Evolutionary conservation across 805 yeast genomes (phyloP).

Genomic region (Wickerhamiella alocasiicola): DNA sequence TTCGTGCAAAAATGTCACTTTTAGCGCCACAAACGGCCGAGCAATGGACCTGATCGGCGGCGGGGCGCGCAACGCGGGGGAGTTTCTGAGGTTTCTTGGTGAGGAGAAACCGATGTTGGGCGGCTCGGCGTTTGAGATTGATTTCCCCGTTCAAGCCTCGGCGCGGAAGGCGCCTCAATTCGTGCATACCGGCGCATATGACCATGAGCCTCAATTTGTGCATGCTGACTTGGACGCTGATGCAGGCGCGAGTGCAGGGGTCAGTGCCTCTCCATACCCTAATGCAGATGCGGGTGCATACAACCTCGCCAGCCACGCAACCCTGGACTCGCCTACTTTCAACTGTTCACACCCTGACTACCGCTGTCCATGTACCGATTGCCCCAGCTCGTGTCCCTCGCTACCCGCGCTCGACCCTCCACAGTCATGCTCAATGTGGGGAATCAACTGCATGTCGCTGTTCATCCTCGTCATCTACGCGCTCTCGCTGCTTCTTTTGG

Average conservation of each 20-base stretch:
- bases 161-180: no score
- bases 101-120: conserved; percentile 90
- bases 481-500: conserved; percentile 7
- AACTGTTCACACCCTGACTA: conserved; percentile 45
- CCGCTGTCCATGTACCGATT: conserved; percentile 73
- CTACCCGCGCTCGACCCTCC: conserved; percentile 37
- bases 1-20: conserved; percentile 80
- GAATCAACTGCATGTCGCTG: conserved; percentile 63
- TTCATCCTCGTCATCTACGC: conserved; percentile 38
- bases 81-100: conserved; percentile 78
- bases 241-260: conserved; percentile 11
- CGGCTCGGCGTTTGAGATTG: conserved; percentile 91
- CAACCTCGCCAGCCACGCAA: background rate
- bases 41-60: conserved; percentile 98
- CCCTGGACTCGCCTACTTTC: conserved; percentile 18
- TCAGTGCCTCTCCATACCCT: no score
- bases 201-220: no score
- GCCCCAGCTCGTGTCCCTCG: conserved; percentile 65
- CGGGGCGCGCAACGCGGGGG: conserved; percentile 67
- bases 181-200: no score
- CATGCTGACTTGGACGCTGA: no score
- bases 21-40: conserved; percentile 86
- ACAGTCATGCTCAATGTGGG: conserved; percentile 42
- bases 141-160: conserved; percentile 39
- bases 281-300: no score